Evolutionary conservation across 495 filamentous ascomycete genomes (phyloP).

Genomic region (Tuber brumale): DNA sequence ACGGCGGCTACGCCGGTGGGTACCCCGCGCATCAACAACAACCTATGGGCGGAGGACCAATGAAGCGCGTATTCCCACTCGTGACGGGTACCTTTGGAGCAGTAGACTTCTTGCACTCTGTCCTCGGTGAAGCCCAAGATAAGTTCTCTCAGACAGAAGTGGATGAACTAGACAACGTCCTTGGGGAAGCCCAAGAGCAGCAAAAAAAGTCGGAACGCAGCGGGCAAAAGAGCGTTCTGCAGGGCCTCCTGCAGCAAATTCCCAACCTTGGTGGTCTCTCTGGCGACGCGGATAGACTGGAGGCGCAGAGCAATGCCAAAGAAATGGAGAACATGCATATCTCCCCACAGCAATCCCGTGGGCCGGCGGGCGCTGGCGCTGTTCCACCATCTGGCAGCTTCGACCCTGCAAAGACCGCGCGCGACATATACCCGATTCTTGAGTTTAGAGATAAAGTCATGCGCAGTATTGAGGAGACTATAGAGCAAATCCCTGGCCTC

Average conservation of each 20-base stretch:
- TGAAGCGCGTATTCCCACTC: conserved; percentile 68
- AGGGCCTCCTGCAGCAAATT: conserved; percentile 65
- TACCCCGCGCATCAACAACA: neutral
- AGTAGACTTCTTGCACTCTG: conserved; percentile 93
- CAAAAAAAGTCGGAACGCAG: conserved; percentile 48
- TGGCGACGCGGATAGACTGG: conserved; percentile 69
- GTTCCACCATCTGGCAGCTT: conserved; percentile 46
- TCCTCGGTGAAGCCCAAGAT: conserved; percentile 92
- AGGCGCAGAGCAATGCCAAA: conserved; percentile 66
- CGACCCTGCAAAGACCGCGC: conserved; percentile 72
- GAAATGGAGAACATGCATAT: conserved; percentile 54
- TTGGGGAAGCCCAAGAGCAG: conserved; percentile 55
- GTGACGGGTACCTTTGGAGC: conserved; percentile 79
- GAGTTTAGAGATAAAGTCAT: conserved; percentile 91
- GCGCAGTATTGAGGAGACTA: conserved; percentile 67
- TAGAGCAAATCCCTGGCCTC: conserved; percentile 87
- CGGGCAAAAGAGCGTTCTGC: conserved; percentile 51
- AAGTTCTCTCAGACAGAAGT: conserved; percentile 94
- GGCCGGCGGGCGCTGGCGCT: conserved; percentile 8
- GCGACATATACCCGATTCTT: conserved; percentile 89
- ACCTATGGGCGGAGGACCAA: neutral
- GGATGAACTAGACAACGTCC: conserved; percentile 73
- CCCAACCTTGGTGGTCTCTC: conserved; percentile 72
- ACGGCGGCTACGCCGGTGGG: conserved; percentile 17
- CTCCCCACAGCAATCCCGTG: conserved; percentile 15